These are phyloP conservation scores for Aspergillus texensis DNA, from an alignment of 2,329 filamentous ascomycete species.

Conservation along the genomic window DNA sequence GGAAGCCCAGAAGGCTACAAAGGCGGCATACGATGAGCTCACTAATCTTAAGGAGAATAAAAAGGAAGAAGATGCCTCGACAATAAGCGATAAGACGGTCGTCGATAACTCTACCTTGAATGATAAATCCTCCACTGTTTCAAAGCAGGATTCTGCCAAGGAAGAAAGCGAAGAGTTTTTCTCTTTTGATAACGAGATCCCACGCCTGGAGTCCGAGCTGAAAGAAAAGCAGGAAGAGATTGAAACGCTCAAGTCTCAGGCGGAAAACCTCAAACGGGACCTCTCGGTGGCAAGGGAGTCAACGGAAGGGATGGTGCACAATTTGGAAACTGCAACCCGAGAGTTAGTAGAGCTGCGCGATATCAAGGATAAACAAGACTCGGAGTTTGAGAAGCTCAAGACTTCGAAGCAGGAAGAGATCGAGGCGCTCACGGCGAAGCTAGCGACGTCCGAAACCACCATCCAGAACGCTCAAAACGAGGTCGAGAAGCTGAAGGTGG, in stretches of 20 bases:
- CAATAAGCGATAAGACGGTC: conserved; percentile 14
- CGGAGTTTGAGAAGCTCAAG: conserved; percentile 50
- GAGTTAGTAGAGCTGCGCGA: conserved; percentile 63
- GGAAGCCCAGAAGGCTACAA: conserved; percentile 66
- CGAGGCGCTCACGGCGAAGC: conserved; percentile 44
- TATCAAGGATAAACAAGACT: conserved; percentile 52
- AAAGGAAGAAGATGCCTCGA: conserved; percentile 33
- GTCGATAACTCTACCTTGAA: conserved; percentile 18
- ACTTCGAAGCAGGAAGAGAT: conserved; percentile 45
- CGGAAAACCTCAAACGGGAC: conserved; percentile 69
- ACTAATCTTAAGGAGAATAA: conserved; percentile 53
- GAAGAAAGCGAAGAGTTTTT: conserved; percentile 74
- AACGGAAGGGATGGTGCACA: conserved; percentile 65
- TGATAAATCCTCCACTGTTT: conserved; percentile 2
- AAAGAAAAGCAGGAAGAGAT: conserved; percentile 72
- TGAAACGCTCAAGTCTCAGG: conserved; percentile 68
- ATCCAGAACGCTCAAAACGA: conserved; percentile 32
- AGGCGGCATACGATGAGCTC: conserved; percentile 66
- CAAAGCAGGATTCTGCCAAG: conserved; percentile 20
- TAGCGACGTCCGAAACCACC: conserved; percentile 34
- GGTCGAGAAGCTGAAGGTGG: conserved; percentile 37
- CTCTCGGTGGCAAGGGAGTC: conserved; percentile 72
- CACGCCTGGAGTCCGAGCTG: conserved; percentile 75
- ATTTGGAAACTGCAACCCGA: conserved; percentile 67
- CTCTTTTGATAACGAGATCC: conserved; percentile 86